A percentile compares a stretch with the other conserved stretches of the same genome.
These are phyloP conservation scores for Podaxis sp. DNA, from an alignment of 768 basidiomycete genomes.

Conservation along the genomic window DNA sequence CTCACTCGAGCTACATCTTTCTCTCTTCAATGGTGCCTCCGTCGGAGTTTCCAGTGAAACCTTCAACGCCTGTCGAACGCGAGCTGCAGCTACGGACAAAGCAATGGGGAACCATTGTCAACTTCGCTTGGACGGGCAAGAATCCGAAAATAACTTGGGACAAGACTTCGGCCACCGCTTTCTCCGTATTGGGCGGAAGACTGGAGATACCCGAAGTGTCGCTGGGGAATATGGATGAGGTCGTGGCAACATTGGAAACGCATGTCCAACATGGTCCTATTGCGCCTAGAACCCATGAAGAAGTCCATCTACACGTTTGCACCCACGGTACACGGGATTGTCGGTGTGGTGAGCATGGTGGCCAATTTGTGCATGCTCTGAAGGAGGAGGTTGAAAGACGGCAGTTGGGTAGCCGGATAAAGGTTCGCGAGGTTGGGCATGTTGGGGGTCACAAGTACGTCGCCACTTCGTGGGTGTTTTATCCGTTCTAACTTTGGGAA, in stretches of 20 bases:
- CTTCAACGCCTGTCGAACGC: slow-evolving; percentile 45
- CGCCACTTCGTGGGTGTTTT: slow-evolving; percentile 10
- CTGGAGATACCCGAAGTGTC: slow-evolving; percentile 47
- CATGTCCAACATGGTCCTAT: slow-evolving; percentile 19
- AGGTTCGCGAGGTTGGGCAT: slow-evolving; percentile 69
- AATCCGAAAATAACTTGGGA: not conserved
- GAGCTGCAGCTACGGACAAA: slow-evolving; percentile 39
- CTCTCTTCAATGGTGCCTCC: slow-evolving; percentile 50
- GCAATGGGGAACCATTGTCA: slow-evolving; percentile 52
- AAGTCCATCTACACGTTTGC: slow-evolving; percentile 61
- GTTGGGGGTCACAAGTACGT: slow-evolving; percentile 83
- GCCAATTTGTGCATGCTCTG: slow-evolving; percentile 49
- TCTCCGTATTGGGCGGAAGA: slow-evolving; percentile 41
- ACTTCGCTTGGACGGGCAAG: slow-evolving; percentile 48
- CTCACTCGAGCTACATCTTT: slow-evolving; percentile 52
- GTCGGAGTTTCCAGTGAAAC: slow-evolving; percentile 39
- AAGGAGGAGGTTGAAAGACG: slow-evolving; percentile 44
- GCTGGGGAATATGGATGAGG: slow-evolving; percentile 44
- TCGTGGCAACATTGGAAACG: slow-evolving; percentile 32
- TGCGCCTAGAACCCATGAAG: slow-evolving; percentile 15
- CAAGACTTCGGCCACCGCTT: slow-evolving; percentile 41
- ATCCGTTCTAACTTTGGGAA: slow-evolving; percentile 18
- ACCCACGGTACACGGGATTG: slow-evolving; percentile 80
- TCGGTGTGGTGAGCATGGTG: slow-evolving; percentile 67
- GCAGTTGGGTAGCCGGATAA: slow-evolving; percentile 25